Evolutionary conservation across 108 stramenopile genomes (phyloP).

Genomic region (Aurantiochytrium sp.): DNA sequence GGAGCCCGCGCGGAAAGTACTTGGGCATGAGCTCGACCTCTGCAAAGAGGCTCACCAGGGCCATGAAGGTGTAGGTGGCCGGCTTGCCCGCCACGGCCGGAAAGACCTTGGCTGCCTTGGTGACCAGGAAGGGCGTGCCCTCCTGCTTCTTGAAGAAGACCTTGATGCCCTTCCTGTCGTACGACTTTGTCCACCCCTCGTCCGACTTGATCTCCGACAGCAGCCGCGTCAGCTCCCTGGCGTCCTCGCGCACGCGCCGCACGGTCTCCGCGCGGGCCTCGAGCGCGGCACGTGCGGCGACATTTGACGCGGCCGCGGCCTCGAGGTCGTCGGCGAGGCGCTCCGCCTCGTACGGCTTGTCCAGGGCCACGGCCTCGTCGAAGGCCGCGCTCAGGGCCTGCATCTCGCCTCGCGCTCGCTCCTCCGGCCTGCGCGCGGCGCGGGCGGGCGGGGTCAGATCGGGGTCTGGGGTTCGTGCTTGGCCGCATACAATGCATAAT

Average conservation of each 20-base stretch:
- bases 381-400: neutral
- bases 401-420: neutral
- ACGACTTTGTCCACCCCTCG: slow-evolving; percentile 3
- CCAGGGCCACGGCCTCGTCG: slow-evolving; percentile 1
- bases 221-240: neutral
- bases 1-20: neutral
- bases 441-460: too few relatives aligned
- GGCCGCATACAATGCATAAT: too few relatives aligned
- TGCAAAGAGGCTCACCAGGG: neutral
- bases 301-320: neutral
- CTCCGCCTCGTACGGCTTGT: neutral
- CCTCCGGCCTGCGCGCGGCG: neutral
- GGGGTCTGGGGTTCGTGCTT: too few relatives aligned
- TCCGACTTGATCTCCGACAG: neutral
- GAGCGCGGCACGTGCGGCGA: too few relatives aligned
- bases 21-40: slow-evolving; percentile 22
- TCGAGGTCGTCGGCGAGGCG: neutral
- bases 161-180: neutral
- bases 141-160: neutral
- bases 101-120: slow-evolving; percentile 4
- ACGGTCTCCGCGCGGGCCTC: neutral
- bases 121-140: slow-evolving; percentile 10
- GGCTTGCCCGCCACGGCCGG: neutral
- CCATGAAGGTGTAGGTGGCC: neutral
- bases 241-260: neutral